Percentiles rank a stretch among this genome's conserved stretches.
phyloP scores from a whole-genome alignment of 2,329 filamentous ascomycete genomes.

The Diaporthe sp. region DNA sequence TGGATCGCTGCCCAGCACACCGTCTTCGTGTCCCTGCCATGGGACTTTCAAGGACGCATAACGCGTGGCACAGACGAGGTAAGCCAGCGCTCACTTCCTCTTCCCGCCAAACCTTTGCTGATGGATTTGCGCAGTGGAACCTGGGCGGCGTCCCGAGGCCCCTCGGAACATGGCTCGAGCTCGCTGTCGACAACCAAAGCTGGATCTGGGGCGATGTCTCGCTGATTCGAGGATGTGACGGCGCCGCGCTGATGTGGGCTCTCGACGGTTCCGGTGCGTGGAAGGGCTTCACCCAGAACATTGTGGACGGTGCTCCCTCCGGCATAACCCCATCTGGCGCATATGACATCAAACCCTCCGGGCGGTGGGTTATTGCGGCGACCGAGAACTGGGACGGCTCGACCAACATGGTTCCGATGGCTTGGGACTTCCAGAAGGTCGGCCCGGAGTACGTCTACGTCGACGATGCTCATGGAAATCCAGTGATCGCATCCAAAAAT shows the following conservation, averaged over 20 bases:
- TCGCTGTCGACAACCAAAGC: slow-evolving; percentile 45
- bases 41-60: slow-evolving; percentile 47
- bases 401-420: slow-evolving; percentile 44
- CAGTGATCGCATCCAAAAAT: slow-evolving; percentile 46
- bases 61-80: slow-evolving; percentile 46
- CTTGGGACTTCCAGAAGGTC: slow-evolving; percentile 45
- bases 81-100: background rate
- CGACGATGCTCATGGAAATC: slow-evolving; percentile 47
- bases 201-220: slow-evolving; percentile 47
- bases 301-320: slow-evolving; percentile 45
- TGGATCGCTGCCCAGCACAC: slow-evolving; percentile 45
- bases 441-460: slow-evolving; percentile 46
- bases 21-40: slow-evolving; percentile 47
- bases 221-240: slow-evolving; percentile 50
- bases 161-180: slow-evolving; percentile 48
- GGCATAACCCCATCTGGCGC: slow-evolving; percentile 30
- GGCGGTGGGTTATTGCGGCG: slow-evolving; percentile 46
- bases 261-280: slow-evolving; percentile 45
- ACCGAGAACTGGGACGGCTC: slow-evolving; percentile 45
- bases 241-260: slow-evolving; percentile 44
- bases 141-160: slow-evolving; percentile 46
- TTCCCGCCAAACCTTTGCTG: background rate
- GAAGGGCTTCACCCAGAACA: slow-evolving; percentile 47
- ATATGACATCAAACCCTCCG: slow-evolving; percentile 43
- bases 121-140: slow-evolving; percentile 36